A percentile compares a stretch with the other conserved stretches of the same genome.
Conservation (phyloP, 345 rosid genomes). For the Populus pruinosa region DNA sequence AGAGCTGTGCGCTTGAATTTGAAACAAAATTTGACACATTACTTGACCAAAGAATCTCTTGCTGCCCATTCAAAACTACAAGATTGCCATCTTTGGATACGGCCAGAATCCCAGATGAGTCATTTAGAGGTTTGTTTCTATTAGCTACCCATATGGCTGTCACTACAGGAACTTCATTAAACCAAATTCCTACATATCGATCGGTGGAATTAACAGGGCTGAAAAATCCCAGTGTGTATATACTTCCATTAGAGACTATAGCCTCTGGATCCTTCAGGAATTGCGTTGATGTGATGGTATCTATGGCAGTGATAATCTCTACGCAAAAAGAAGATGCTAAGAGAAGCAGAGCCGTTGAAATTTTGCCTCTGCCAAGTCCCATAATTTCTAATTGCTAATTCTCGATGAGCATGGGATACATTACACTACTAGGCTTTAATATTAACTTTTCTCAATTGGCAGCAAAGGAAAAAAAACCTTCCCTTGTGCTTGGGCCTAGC, state of each 20-base stretch:
- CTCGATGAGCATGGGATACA: background rate
- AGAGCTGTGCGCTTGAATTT: conserved; percentile 35
- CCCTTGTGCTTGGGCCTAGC: too few relatives aligned
- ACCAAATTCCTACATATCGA: conserved; percentile 10
- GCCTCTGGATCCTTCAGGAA: background rate
- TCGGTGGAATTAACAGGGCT: background rate
- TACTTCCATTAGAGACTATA: background rate
- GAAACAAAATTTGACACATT: conserved; percentile 13
- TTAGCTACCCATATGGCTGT: conserved; percentile 16
- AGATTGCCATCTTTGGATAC: conserved; percentile 43
- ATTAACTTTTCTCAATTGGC: background rate
- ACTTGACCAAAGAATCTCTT: conserved; percentile 47
- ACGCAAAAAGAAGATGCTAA: background rate
- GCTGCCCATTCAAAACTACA: conserved; percentile 29
- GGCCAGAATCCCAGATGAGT: conserved; percentile 28
- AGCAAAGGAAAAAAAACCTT: too few relatives aligned
- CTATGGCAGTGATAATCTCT: background rate
- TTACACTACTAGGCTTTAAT: background rate
- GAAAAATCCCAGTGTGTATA: conserved; percentile 14
- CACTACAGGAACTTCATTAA: background rate
- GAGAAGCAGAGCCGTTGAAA: background rate
- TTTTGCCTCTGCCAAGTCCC: background rate
- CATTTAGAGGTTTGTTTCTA: conserved; percentile 4
- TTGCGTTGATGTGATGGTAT: background rate
- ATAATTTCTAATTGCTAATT: background rate